These are phyloP conservation scores for Dichomitus squalens DNA, from an alignment of 1,284 basidiomycete species.

Conservation along the genomic window DNA sequence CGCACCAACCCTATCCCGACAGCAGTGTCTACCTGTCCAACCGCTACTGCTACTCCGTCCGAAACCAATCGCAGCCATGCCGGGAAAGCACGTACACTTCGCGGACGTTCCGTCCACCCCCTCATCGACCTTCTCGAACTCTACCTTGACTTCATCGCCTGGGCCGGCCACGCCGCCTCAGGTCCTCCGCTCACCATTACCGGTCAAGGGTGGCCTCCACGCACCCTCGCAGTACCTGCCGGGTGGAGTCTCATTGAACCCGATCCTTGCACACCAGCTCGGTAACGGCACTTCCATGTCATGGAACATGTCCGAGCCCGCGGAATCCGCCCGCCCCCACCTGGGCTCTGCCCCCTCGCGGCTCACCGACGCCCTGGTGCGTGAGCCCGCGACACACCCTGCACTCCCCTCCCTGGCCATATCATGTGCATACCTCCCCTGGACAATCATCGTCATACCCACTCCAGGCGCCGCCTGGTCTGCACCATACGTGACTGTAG, in stretches of 20 bases:
- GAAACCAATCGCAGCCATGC: too few species aligned
- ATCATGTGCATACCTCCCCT: slow-evolving; percentile 21
- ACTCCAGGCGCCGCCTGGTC: slow-evolving; percentile 11
- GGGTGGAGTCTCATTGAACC: slow-evolving; percentile 10
- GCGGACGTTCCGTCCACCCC: slow-evolving; percentile 18
- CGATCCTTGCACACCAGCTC: slow-evolving; percentile 8
- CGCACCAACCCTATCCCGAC: too few species aligned
- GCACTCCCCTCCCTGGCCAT: slow-evolving; percentile 17
- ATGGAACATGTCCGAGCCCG: slow-evolving; percentile 17
- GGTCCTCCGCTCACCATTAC: not conserved
- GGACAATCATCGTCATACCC: slow-evolving; percentile 17
- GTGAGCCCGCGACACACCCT: slow-evolving; percentile 17
- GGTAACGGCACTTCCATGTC: slow-evolving; percentile 10
- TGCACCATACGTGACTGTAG: slow-evolving; percentile 26
- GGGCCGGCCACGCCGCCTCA: slow-evolving; percentile 18
- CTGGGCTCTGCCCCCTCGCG: slow-evolving; percentile 1
- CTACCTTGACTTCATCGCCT: slow-evolving; percentile 17
- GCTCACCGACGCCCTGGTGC: slow-evolving; percentile 8
- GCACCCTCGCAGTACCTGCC: slow-evolving; percentile 3
- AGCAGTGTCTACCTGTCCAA: too few species aligned
- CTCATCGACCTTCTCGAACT: slow-evolving; percentile 18
- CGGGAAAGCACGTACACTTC: slow-evolving; percentile 24
- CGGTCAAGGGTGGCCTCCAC: not conserved
- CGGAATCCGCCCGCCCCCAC: slow-evolving; percentile 9
- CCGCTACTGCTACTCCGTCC: too few species aligned